Evolutionary conservation across 2,329 filamentous ascomycete genomes (phyloP), one percentile per base, ranked within the genome.

Genomic region (Aspergillus hiratsukae): DNA sequence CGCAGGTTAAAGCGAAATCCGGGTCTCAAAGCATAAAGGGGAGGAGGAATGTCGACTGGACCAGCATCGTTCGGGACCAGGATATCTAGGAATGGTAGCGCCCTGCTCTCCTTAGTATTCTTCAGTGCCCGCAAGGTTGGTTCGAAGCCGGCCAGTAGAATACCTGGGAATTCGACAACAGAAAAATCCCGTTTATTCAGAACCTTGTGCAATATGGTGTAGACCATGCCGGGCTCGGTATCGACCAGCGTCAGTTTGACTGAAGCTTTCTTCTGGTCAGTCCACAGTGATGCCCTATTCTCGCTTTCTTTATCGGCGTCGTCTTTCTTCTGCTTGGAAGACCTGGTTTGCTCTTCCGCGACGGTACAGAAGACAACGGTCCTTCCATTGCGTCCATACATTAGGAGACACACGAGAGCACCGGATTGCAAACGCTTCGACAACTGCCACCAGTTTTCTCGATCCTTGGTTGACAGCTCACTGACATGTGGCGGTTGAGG

Each of bases 161-260:
- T 72, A 0, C 80, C 81, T 0, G 84, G 85, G 54, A 87, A 87
- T 58, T 87, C 85, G 1, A 87, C 75, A 19, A 48, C n/a, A 27
- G 21, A 48, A 4, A 35, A 35, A 5, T 25, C 43, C 10, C 21
- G 10, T 25, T 46, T 46, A 46, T n/a, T 46, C 19, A 46, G 43
- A 8, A 25, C 19, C 11, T 46, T 23, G 10, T 46, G 17, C 19
- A 46, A 23, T 11, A 46, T 25, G 27, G 43, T 23, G 11, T 21
- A 9, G 43, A 46, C 11, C 11, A 25, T 25, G 5, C 43, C 19
- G 4, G 21, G 19, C 14, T 25, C 17, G 5, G 43, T 27, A 17
- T 46, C 43, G 19, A 46, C 43, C 23, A 23, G 43, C 14, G 10
- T 23, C 10, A 46, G 23, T 17, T 23, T 46, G 21, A 46, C 19